phyloP scores from a whole-genome alignment of 2,329 filamentous ascomycete species.

The Neonectria faginata region DNA sequence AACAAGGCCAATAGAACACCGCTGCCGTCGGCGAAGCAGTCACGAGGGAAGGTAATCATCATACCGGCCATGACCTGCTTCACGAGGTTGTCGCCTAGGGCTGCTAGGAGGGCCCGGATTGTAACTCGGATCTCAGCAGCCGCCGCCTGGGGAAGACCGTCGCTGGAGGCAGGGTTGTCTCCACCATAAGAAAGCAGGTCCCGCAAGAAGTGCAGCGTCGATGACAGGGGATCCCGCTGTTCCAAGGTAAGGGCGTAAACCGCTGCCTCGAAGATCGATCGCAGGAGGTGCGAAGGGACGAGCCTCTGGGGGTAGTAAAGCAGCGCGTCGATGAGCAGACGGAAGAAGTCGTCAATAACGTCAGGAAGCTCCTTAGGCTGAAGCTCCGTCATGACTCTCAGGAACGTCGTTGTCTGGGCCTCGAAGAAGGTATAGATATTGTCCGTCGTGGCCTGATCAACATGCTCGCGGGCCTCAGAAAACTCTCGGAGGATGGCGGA shows the following conservation, averaged over 20 bases:
- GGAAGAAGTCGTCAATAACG: constrained; percentile 97
- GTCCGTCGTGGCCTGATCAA: constrained; percentile 83
- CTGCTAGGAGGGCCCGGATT: constrained; percentile 77
- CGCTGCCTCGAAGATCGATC: constrained; percentile 87
- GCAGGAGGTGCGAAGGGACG: constrained; percentile 81
- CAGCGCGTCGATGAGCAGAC: constrained; percentile 88
- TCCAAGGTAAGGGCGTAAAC: constrained; percentile 88
- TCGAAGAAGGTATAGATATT: constrained; percentile 96
- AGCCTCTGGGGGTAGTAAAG: constrained; percentile 91
- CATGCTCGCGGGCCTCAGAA: constrained; percentile 87
- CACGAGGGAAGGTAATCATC: constrained; percentile 98
- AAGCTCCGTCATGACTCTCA: constrained; percentile 88
- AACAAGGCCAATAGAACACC: constrained; percentile 92
- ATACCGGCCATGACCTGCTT: constrained; percentile 95
- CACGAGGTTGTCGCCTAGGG: constrained; percentile 81
- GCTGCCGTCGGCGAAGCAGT: constrained; percentile 95
- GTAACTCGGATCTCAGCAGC: constrained; percentile 77
- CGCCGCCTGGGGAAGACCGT: constrained; percentile 66
- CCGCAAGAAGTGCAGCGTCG: constrained; percentile 91
- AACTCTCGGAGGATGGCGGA: constrained; percentile 96
- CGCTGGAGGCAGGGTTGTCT: constrained; percentile 75
- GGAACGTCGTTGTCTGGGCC: constrained; percentile 88
- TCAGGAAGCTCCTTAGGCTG: constrained; percentile 79
- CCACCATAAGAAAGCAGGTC: constrained; percentile 92
- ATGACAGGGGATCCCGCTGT: constrained; percentile 90